Evolutionary conservation across 2,329 filamentous ascomycete genomes (phyloP), one percentile per base, ranked within the genome.

Genomic region (Phaeoacremonium minimum): DNA sequence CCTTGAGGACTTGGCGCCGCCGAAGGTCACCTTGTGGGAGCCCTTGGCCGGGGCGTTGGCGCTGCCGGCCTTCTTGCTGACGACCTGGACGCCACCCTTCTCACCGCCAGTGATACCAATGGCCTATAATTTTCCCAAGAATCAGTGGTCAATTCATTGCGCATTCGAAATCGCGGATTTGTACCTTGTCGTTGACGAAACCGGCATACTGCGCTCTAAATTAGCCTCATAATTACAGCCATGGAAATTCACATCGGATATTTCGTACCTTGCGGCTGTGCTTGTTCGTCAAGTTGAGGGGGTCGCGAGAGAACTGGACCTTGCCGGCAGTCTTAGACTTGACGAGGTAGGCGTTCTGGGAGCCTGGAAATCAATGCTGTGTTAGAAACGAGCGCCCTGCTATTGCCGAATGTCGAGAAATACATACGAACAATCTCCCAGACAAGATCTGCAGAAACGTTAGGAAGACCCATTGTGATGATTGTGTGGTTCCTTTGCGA

Each of bases 361-460:
- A 73, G 72, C 89, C 90, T 96, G 61, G 42, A 45, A 41, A 30
- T 38, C 37, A 18, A 33, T 26, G 40, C 15, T 9, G n/a, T 26
- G 22, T 26, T 26, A 46, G 35, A 31, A 31, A n/a, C n/a, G n/a
- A n/a, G n/a, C n/a, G n/a, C 9, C 9, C 22, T 26, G 9, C 22
- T 26, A n/a, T 26, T n/a, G 22, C 22, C 22, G 15, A 20, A 33
- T 30, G 33, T 16, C 16, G 28, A 44, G 33, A 14, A 43, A 44
- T 48, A 89, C 89, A 69, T 83, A 96, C 90, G 87, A 77, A 84
- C 83, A 68, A 94, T 73, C 80, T 91, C 85, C 91, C 91, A 97
- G 77, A 95, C 73, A 58, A 96, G 78, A 73, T 96, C 90, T 63
- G 83, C 71, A 66, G 89, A 94, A 63, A 95, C 76, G 75, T 89